Base-by-base conservation (phyloP, 1,284 basidiomycete species). In the Porogramme epimiltina region DNA sequence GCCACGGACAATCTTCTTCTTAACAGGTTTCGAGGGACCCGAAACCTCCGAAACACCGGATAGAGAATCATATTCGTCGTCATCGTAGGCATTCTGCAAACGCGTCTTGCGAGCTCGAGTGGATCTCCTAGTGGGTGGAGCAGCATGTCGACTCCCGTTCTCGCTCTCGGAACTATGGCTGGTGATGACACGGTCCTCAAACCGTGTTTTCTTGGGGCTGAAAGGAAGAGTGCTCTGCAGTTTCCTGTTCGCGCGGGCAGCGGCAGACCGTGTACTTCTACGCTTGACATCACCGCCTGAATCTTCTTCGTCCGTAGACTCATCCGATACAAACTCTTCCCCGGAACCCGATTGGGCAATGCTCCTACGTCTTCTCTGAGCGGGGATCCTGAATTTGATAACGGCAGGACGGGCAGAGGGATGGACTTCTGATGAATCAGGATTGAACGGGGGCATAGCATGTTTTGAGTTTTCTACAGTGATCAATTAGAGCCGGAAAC, bases 121-220 rank as follows among this genome's bases (percentile, higher is more conserved):
- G 33, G 59, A 68, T 47, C 60, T 61, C 9, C 64, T 58, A 4
- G 58, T 51, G 1, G 56, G 44, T 11, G 4, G 31, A 4, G 45
- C 10, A 23, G 52, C 26, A 26, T 61, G 58, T 26, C 66, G 65
- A 24, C 73, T 65, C 28, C 73, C 70, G 33, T 72, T 73, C 41
- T 69, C 71, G 31, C 73, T 76, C 10, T 76, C 74, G 9, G 70
- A 69, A 47, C 70, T 56, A n/a, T 65, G 57, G 34, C 67, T 60
- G 38, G 73, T 60, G 48, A 70, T 68, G 40, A 45, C 25, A 3
- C 38, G 43, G 1, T 20, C 23, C 22, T 63, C 63, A 36, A 70
- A 70, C 10, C 80, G 76, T 26, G 80, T 77, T 66, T 85, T 89
- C 61, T 68, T 77, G 0, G 85, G 84, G 59, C 84, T 87, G 66